These are phyloP conservation scores for Rhizopus sp. DNA, from an alignment of 371 early-diverging fungal genomes.

Conservation along the genomic window DNA sequence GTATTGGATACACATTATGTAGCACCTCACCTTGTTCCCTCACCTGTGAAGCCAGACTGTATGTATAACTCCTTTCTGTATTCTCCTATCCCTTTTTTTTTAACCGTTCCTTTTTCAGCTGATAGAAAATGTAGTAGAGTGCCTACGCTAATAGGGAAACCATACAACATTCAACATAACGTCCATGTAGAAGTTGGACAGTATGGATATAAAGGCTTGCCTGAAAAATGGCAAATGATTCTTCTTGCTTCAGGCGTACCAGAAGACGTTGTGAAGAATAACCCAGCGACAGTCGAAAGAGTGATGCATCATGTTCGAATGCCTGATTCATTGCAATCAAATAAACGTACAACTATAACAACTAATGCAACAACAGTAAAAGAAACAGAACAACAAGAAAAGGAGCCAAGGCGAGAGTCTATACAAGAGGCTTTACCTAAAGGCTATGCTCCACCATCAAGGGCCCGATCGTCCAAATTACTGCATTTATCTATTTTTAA, in stretches of 20 bases:
- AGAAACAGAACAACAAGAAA: constrained; percentile 8
- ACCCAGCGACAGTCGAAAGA: constrained; percentile 54
- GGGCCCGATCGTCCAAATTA: constrained; percentile 45
- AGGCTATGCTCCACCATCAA: constrained; percentile 52
- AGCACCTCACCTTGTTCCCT: constrained; percentile 65
- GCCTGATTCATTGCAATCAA: constrained; percentile 46
- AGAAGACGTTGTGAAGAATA: constrained; percentile 56
- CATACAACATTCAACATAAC: constrained; percentile 65
- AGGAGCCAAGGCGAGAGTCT: neutral
- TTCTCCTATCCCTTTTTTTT: constrained; percentile 3
- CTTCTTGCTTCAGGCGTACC: constrained; percentile 57
- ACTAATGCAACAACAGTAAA: constrained; percentile 2
- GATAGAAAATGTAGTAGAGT: constrained; percentile 18
- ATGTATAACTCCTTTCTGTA: constrained; percentile 7
- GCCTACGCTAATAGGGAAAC: constrained; percentile 54
- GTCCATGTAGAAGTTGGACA: constrained; percentile 63
- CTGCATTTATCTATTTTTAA: constrained; percentile 29
- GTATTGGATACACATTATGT: constrained; percentile 64
- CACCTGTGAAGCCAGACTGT: constrained; percentile 35
- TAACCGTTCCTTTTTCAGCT: constrained; percentile 8
- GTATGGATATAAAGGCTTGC: constrained; percentile 56
- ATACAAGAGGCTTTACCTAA: constrained; percentile 31
- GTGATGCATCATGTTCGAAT: constrained; percentile 60
- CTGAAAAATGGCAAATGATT: constrained; percentile 58
- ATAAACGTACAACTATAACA: constrained; percentile 11